Conservation (phyloP, 495 filamentous ascomycete genomes). For the Astrothelium subdiscretum region DNA sequence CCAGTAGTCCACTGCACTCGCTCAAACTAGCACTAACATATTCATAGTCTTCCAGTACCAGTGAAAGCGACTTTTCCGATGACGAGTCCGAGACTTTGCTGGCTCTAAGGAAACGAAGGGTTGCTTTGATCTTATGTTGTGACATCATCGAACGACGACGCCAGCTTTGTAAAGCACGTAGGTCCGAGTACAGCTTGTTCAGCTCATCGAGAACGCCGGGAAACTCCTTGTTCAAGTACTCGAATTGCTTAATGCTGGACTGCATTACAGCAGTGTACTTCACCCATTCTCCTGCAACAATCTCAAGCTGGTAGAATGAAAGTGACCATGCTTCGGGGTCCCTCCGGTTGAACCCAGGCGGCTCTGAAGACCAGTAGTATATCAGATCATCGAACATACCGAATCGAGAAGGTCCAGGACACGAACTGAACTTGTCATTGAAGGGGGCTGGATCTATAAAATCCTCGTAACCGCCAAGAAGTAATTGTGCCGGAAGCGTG, state of each 20-base stretch:
- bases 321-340: conserved; percentile 1
- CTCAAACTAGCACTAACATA: not conserved
- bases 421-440: not conserved
- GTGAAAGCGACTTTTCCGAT: not conserved
- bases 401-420: not conserved
- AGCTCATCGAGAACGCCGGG: not conserved
- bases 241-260: conserved; percentile 8
- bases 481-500: not conserved
- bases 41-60: not conserved
- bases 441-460: not conserved
- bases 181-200: conserved; percentile 3
- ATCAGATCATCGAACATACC: not conserved
- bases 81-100: not conserved
- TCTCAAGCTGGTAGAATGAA: conserved; percentile 8
- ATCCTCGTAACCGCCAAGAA: not conserved
- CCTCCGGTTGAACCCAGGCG: conserved; percentile 4
- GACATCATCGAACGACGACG: not conserved
- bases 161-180: conserved; percentile 6
- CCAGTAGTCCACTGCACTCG: not conserved
- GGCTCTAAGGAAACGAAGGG: not conserved
- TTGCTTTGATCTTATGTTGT: not conserved
- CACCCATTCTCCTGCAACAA: conserved; percentile 14
- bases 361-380: not conserved
- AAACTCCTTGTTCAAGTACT: conserved; percentile 2
- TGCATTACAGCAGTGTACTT: conserved; percentile 13